Conservation (phyloP, 1,284 basidiomycete genomes). For the Malassezia restricta region DNA sequence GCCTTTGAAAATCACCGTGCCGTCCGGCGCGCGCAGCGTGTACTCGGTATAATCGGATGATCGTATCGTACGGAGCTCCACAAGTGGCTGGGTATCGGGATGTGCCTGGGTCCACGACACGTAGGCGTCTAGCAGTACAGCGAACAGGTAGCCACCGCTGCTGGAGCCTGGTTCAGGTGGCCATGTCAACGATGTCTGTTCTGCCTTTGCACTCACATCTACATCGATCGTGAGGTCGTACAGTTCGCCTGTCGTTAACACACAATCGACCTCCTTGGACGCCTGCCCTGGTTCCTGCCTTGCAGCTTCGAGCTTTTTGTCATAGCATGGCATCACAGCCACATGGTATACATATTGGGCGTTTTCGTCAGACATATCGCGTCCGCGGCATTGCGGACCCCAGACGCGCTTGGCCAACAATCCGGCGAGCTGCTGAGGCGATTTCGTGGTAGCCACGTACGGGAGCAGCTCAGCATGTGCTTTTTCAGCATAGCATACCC, state of each 20-base stretch:
- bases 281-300: slow-evolving; percentile 48
- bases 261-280: slow-evolving; percentile 80
- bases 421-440: slow-evolving; percentile 87
- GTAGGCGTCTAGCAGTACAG: slow-evolving; percentile 32
- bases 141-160: slow-evolving; percentile 85
- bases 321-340: slow-evolving; percentile 96
- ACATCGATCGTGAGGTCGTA: slow-evolving; percentile 72
- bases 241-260: slow-evolving; percentile 91
- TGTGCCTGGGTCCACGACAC: slow-evolving; percentile 19
- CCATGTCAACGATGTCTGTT: slow-evolving; percentile 48
- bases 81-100: slow-evolving; percentile 13
- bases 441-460: slow-evolving; percentile 75
- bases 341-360: slow-evolving; percentile 61
- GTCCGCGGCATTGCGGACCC: slow-evolving; percentile 22
- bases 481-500: slow-evolving; percentile 99
- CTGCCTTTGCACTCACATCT: slow-evolving; percentile 59
- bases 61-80: slow-evolving; percentile 32
- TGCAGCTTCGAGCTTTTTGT: slow-evolving; percentile 97
- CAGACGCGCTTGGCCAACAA: slow-evolving; percentile 81
- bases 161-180: slow-evolving; percentile 62
- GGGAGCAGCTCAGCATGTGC: slow-evolving; percentile 80
- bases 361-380: not conserved
- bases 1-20: slow-evolving; percentile 64
- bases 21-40: slow-evolving; percentile 49
- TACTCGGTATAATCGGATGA: slow-evolving; percentile 57